phyloP scores from a whole-genome alignment of 805 yeast species.

The Clavispora carvajalis region DNA sequence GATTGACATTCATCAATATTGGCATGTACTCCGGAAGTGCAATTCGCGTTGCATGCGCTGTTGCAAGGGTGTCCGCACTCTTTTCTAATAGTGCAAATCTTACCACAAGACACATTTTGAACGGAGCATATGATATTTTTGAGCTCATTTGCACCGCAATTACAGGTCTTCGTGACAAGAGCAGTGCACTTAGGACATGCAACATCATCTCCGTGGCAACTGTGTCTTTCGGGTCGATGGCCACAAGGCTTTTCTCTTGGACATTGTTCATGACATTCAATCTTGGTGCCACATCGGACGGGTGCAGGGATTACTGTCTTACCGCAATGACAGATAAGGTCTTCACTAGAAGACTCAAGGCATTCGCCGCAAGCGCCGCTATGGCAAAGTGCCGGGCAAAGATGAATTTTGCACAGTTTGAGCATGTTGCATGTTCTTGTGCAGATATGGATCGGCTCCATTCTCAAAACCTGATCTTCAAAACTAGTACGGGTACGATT shows the following conservation, averaged over 20 bases:
- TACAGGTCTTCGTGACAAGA: constrained; percentile 50
- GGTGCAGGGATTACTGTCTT: constrained; percentile 75
- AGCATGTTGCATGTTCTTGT: constrained; percentile 57
- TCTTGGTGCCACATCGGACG: constrained; percentile 71
- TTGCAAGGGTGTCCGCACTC: constrained; percentile 45
- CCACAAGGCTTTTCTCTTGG: constrained; percentile 58
- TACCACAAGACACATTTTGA: constrained; percentile 58
- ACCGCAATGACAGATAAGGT: constrained; percentile 77
- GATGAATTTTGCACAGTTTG: constrained; percentile 58
- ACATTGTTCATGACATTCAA: constrained; percentile 65
- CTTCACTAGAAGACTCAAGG: constrained; percentile 73
- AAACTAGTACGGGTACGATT: constrained; percentile 35
- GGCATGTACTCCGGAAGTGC: constrained; percentile 60
- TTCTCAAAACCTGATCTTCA: constrained; percentile 48
- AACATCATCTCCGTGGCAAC: constrained; percentile 63
- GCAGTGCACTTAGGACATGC: constrained; percentile 74
- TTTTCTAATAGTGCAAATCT: constrained; percentile 26
- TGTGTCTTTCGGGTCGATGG: constrained; percentile 63
- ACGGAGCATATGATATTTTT: constrained; percentile 69
- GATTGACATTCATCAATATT: constrained; percentile 46
- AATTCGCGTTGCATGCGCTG: constrained; percentile 51
- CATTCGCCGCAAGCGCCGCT: constrained; percentile 78
- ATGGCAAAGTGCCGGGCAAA: constrained; percentile 70
- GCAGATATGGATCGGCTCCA: constrained; percentile 75
- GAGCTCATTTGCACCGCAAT: constrained; percentile 53